phyloP scores from a whole-genome alignment of 2,329 filamentous ascomycete genomes.

The Trichoderma gracile region DNA sequence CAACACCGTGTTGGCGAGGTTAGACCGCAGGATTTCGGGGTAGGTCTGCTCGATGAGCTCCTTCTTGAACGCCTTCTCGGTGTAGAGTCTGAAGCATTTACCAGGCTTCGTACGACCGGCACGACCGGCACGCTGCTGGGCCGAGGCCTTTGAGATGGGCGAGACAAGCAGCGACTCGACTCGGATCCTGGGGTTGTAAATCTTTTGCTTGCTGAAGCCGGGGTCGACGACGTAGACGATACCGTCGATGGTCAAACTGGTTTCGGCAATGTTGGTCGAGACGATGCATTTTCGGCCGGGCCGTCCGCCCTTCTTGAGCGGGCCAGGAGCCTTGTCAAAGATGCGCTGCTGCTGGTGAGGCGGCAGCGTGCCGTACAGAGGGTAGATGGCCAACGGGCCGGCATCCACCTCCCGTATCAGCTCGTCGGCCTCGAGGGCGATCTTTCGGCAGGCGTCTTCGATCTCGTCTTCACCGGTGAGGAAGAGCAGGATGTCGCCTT shows the following conservation, averaged over 20 bases:
- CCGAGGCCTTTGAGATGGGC: constrained; percentile 95
- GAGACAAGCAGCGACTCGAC: constrained; percentile 97
- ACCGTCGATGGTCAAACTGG: constrained; percentile 94
- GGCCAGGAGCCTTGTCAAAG: constrained; percentile 81
- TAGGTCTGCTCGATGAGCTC: constrained; percentile 97
- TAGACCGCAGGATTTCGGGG: constrained; percentile 92
- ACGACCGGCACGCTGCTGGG: constrained; percentile 96
- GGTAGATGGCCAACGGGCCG: constrained; percentile 86
- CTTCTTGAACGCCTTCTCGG: constrained; percentile 93
- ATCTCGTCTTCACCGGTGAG: constrained; percentile 98
- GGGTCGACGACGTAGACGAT: constrained; percentile 99
- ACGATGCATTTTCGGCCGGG: constrained; percentile 94
- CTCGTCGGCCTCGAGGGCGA: constrained; percentile 86
- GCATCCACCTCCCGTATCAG: constrained; percentile 88
- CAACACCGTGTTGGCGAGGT: constrained; percentile 89
- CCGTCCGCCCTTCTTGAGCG: constrained; percentile 71
- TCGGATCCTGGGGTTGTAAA: constrained; percentile 95
- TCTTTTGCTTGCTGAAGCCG: constrained; percentile 98
- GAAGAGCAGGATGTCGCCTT: constrained; percentile 93
- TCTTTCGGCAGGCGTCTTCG: constrained; percentile 92
- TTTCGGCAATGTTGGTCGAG: constrained; percentile 97
- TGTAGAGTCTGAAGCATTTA: constrained; percentile 97
- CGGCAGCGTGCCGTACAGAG: constrained; percentile 89
- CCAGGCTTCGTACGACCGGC: constrained; percentile 97
- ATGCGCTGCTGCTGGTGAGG: constrained; percentile 93